Evolutionary conservation across 2,329 filamentous ascomycete genomes (phyloP).

Genomic region (Aspergillus carbonarius): DNA sequence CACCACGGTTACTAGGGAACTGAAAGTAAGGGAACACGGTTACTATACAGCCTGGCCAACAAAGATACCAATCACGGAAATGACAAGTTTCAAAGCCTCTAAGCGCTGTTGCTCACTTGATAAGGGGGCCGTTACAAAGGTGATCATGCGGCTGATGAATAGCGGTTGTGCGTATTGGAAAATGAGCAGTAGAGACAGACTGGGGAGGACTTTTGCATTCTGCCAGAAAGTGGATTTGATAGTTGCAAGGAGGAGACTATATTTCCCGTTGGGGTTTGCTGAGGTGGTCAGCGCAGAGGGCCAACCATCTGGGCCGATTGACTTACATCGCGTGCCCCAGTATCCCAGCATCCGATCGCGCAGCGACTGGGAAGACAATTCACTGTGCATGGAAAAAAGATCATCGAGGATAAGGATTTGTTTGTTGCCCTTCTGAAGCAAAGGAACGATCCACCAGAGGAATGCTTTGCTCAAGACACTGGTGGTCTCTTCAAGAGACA

Average conservation of each 20-base stretch:
- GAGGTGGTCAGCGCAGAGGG: background rate
- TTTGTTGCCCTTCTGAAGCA: background rate
- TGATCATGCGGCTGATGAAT: background rate
- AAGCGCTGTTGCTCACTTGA: background rate
- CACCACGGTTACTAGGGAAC: background rate
- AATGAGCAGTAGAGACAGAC: background rate
- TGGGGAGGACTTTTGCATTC: background rate
- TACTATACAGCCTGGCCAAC: background rate
- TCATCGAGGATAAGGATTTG: background rate
- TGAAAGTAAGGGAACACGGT: background rate
- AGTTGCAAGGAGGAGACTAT: background rate
- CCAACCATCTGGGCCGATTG: background rate
- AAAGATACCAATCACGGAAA: background rate
- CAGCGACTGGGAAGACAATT: background rate
- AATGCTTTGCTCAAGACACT: background rate
- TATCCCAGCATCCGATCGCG: background rate
- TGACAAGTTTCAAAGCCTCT: background rate
- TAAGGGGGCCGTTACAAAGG: background rate
- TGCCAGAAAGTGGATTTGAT: background rate
- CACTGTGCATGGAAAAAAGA: background rate
- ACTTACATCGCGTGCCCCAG: background rate
- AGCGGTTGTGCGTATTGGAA: background rate
- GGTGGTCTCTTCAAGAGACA: background rate
- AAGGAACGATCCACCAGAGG: background rate
- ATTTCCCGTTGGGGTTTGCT: background rate